Conservation (phyloP, 495 filamentous ascomycete species). For the Corynascus novoguineensis region DNA sequence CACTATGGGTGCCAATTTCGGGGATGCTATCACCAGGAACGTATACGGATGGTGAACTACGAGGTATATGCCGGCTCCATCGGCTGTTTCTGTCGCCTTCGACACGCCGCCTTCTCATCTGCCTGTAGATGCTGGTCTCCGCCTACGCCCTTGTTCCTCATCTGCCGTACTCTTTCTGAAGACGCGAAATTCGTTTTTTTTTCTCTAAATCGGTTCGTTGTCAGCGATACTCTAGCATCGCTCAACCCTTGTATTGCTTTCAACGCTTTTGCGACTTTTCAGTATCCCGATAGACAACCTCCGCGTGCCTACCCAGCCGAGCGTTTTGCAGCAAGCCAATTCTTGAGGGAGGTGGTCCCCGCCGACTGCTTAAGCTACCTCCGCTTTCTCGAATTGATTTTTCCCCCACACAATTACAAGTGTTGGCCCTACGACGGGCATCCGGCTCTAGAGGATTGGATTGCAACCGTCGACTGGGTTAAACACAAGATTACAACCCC, state of each 20-base stretch:
- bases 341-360: neutral
- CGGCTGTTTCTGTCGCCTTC: constrained; percentile 3
- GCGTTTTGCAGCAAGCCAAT: neutral
- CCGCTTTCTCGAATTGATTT: neutral
- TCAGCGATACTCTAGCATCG: neutral
- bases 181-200: constrained; percentile 1
- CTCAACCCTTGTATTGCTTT: neutral
- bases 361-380: constrained; percentile 1
- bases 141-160: constrained; percentile 7
- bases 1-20: neutral
- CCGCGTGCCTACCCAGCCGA: neutral
- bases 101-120: constrained; percentile 3
- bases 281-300: neutral
- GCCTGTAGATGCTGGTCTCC: constrained; percentile 1
- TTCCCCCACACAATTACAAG: neutral
- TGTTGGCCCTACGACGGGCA: constrained; percentile 1
- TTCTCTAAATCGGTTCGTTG: neutral
- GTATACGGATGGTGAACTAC: neutral
- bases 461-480: neutral
- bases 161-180: neutral
- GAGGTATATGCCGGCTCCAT: neutral
- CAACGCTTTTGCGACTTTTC: neutral
- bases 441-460: constrained; percentile 1
- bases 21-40: neutral
- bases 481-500: neutral